A percentile compares a stretch with the other conserved stretches of the same genome.
Evolutionary conservation across 176 grass and related monocot genomes (phyloP).

Genomic region (Poa pratensis): DNA sequence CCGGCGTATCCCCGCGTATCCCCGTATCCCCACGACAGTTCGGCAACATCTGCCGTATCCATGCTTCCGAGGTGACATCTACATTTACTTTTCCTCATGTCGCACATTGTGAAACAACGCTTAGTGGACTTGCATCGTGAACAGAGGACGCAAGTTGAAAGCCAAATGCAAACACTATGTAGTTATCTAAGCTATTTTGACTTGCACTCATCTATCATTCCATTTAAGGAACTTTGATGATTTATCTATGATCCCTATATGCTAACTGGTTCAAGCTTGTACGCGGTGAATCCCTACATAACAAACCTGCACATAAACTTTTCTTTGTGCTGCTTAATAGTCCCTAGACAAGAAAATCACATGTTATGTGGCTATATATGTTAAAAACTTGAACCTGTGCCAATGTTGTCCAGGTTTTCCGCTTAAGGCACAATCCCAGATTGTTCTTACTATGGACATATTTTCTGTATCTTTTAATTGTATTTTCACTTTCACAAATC

Average conservation of each 20-base stretch:
- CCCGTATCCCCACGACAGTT: no score
- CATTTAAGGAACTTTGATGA: not conserved
- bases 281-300: not conserved
- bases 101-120: not conserved
- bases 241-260: not conserved
- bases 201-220: not conserved
- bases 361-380: not conserved
- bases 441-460: not conserved
- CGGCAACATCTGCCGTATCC: no score
- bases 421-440: not conserved
- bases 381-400: not conserved
- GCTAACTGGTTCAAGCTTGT: not conserved
- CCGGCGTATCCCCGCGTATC: no score
- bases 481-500: slow-evolving; percentile 9
- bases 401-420: not conserved
- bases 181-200: not conserved
- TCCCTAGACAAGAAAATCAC: slow-evolving; percentile 9
- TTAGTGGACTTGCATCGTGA: not conserved
- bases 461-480: not conserved
- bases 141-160: not conserved
- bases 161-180: not conserved
- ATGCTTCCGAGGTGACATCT: no score
- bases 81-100: not conserved
- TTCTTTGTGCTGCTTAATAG: slow-evolving; percentile 15
- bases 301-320: slow-evolving; percentile 11